Percentiles rank a stretch among this genome's conserved stretches.
These are phyloP conservation scores for Plasmopara viticola DNA, from an alignment of 352 stramenopile species.

Conservation along the genomic window DNA sequence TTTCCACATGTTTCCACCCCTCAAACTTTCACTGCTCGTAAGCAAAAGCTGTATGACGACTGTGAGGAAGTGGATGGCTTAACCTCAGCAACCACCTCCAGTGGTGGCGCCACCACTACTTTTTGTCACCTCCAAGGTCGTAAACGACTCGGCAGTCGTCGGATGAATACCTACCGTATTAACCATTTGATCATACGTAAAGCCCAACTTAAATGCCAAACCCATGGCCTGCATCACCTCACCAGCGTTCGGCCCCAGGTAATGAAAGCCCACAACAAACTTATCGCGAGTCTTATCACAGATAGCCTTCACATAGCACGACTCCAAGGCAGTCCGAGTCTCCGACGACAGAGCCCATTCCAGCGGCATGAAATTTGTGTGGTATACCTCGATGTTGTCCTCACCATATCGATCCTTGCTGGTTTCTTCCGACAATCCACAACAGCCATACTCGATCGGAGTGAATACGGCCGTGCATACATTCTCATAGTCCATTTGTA, in stretches of 20 bases:
- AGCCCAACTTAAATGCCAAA: constrained; percentile 91
- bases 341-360: constrained; percentile 89
- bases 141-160: constrained; percentile 94
- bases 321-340: constrained; percentile 46
- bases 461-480: constrained; percentile 93
- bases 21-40: constrained; percentile 4
- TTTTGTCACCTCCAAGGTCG: constrained; percentile 92
- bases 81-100: constrained; percentile 96
- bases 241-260: constrained; percentile 96
- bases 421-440: constrained; percentile 95
- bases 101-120: constrained; percentile 88
- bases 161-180: constrained; percentile 95
- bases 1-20: too few relatives aligned
- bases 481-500: constrained; percentile 93
- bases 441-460: constrained; percentile 96
- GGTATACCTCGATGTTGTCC: constrained; percentile 93
- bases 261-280: constrained; percentile 96
- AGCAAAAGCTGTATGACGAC: constrained; percentile 4
- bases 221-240: constrained; percentile 94
- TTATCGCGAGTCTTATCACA: constrained; percentile 84
- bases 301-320: constrained; percentile 95
- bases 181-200: constrained; percentile 91
- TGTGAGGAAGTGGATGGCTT: constrained; percentile 49
- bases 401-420: constrained; percentile 85
- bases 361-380: constrained; percentile 94